Conservation (phyloP, 306 rosid species). For the Dalbergia oliveri region DNA sequence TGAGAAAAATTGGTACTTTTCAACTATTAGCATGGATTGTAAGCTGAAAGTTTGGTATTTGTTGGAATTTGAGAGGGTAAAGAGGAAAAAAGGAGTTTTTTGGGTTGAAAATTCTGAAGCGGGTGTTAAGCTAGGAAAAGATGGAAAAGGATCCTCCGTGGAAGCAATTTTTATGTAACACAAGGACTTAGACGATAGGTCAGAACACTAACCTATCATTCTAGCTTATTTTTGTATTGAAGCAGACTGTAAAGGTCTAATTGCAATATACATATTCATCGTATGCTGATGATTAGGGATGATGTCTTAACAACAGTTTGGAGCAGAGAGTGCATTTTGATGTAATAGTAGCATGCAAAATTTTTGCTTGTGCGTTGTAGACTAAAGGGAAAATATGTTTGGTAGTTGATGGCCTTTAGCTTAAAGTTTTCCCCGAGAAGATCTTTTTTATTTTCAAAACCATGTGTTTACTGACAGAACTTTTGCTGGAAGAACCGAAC, state of each 20-base stretch:
- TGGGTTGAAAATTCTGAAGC: neutral
- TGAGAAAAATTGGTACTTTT: neutral
- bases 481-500: neutral
- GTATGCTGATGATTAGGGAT: neutral
- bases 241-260: neutral
- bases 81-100: constrained; percentile 55
- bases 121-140: neutral
- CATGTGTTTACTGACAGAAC: neutral
- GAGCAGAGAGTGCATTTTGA: constrained; percentile 17
- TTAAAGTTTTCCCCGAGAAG: neutral
- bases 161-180: neutral
- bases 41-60: constrained; percentile 26
- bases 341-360: constrained; percentile 21
- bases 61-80: constrained; percentile 59
- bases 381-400: neutral
- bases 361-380: neutral
- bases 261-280: constrained; percentile 6
- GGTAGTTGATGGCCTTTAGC: constrained; percentile 8
- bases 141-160: neutral
- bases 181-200: neutral
- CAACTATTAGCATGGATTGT: neutral
- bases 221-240: constrained; percentile 19
- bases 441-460: neutral
- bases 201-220: neutral
- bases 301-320: neutral